Evolutionary conservation across 805 yeast species (phyloP), one percentile per base, ranked within the genome.

Genomic region (Saccharomyces paradoxus): DNA sequence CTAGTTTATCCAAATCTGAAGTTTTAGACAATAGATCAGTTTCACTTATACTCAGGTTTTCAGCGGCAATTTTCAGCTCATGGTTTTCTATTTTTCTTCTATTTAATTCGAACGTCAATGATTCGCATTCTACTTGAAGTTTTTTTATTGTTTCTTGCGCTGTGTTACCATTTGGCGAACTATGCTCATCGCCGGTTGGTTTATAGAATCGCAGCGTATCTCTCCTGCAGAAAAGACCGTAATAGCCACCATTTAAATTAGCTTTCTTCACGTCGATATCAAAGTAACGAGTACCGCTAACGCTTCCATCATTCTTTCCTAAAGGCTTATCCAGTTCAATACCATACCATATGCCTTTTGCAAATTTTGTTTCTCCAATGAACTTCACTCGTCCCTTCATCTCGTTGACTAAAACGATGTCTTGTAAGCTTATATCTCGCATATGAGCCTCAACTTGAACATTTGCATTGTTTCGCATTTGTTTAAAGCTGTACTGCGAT

Each of bases 261-360:
- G 12, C 17, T 37, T 37, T 37, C 3, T 48, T 48, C 26, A 52
- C 47, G 6, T 14, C 50, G 57, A 89, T 79, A 1, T 72, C 63
- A 65, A 91, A 90, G 56, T 87, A 78, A 27, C 76, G 61, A 0
- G 62, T 65, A 0, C 87, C 90, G 24, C 81, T 79, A 10, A 90
- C 77, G 49, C 80, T 71, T 0, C 97, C 97, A 63, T 89, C 82
- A 64, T 90, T 89, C 69, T 84, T 87, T 1, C 97, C 97, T 9
- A 75, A 74, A 0, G 94, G 85, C 55, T 82, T 82, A 56, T 84
- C 89, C 48, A 89, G 78, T 61, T 84, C 89, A 6, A 91, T 77
- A 0, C 97, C 97, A 13, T 85, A 76, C 97, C 97, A 91, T 3
- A 70, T 58, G 4, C 89, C 89, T 0, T 76, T 69, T 2, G 87